Evolutionary conservation across 768 basidiomycete genomes (phyloP).

Genomic region (Cantharellus cinnabarinus): DNA sequence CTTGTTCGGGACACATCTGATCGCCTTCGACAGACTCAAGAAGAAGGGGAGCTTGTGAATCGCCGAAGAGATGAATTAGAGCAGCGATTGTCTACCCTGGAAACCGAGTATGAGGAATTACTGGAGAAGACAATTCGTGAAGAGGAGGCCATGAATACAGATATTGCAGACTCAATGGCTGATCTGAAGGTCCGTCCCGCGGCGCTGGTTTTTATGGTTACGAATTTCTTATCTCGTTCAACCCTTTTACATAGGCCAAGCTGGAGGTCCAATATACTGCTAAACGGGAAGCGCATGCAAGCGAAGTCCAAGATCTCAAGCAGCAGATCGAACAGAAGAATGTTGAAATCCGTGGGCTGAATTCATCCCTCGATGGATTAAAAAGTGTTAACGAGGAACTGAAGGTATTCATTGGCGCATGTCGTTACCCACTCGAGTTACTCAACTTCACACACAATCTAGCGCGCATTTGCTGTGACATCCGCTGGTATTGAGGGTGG

Average conservation of each 20-base stretch:
- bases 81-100: constrained; percentile 52
- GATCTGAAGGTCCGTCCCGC: constrained; percentile 58
- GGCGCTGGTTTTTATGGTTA: constrained; percentile 10
- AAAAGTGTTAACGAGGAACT: constrained; percentile 96
- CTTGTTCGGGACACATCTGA: constrained; percentile 78
- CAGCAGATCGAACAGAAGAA: constrained; percentile 73
- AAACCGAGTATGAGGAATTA: constrained; percentile 91
- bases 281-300: constrained; percentile 73
- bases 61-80: constrained; percentile 80
- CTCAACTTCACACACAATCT: not conserved
- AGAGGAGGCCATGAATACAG: constrained; percentile 68
- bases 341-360: constrained; percentile 68
- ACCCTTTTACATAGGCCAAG: constrained; percentile 52
- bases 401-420: constrained; percentile 35
- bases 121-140: constrained; percentile 85
- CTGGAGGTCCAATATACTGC: constrained; percentile 85
- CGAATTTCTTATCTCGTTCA: constrained; percentile 6
- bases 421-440: not conserved
- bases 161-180: constrained; percentile 62
- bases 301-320: constrained; percentile 69
- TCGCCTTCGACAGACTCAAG: constrained; percentile 69
- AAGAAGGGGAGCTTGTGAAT: constrained; percentile 73
- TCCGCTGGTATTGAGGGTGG: constrained; percentile 95
- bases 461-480: constrained; percentile 95
- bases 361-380: constrained; percentile 73